Base-by-base conservation (phyloP, 2,329 filamentous ascomycete species). In the Nigrograna mackinnonii region DNA sequence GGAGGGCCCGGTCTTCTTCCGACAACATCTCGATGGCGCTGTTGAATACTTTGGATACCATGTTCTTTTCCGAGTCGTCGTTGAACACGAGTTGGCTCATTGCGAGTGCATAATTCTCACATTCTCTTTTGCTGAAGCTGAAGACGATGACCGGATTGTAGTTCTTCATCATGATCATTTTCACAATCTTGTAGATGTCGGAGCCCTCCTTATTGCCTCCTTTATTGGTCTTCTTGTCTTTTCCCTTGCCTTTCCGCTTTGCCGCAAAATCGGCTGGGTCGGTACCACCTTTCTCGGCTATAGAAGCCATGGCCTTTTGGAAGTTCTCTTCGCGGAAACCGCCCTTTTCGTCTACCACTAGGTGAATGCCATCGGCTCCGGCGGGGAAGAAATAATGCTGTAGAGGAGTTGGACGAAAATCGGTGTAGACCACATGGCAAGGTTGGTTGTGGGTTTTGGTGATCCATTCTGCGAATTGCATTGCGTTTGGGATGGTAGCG, bases 391-490 rank as follows among this genome's bases (percentile, higher is more conserved):
- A 95, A 73, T 99, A 99, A 69, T 97, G 94, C 64, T 99, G 94
- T 22, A 99, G 75, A 1, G 94, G 94, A 0, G 94, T 99, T 16
- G 94, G 94, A 64, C 94, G 84, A 77, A 97, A 99, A 72, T 99
- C 92, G 39, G 94, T 99, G 70, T 99, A 99, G 3, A 99, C 94
- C 50, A 99, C 95, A 77, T 99, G 95, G 57, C 94, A 99, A 5
- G 94, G 92, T 64, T 99, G 95, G 53, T 89, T 87, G 68, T 99
- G 95, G 44, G 92, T 97, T 74, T 97, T 97, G 57, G 89, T 91
- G 60, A 99, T 95, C 94, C 94, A 99, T 69, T 99, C 92, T 56
- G 94, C 94, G 60, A 99, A 99, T 69, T 99, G 94, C 82, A 97
- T 96, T 39, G 94, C 91, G 65, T 99, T 99, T 41, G 94, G 94